These are phyloP conservation scores for Flaveria brownii DNA, from an alignment of 129 eudicot species.

Conservation along the genomic window DNA sequence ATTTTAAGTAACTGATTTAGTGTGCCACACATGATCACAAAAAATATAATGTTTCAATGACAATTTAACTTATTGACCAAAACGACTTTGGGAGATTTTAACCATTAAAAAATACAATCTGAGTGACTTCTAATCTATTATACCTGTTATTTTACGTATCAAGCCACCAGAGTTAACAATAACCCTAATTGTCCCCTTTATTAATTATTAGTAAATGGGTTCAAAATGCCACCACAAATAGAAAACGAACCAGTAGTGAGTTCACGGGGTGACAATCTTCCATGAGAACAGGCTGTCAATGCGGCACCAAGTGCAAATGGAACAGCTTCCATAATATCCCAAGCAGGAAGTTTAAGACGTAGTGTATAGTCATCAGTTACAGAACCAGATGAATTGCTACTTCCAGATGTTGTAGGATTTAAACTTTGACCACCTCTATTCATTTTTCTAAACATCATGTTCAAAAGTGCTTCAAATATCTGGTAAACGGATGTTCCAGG, in stretches of 20 bases:
- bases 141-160: background rate
- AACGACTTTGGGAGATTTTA: background rate
- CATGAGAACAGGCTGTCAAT: slow-evolving; percentile 85
- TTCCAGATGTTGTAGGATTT: slow-evolving; percentile 62
- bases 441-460: slow-evolving; percentile 67
- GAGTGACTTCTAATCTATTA: background rate
- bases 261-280: slow-evolving; percentile 89
- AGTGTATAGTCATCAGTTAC: slow-evolving; percentile 58
- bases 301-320: slow-evolving; percentile 98
- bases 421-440: slow-evolving; percentile 53
- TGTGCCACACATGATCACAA: background rate
- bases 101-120: background rate
- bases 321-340: slow-evolving; percentile 98
- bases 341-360: slow-evolving; percentile 77
- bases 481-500: slow-evolving; percentile 92
- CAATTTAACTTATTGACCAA: background rate
- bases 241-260: slow-evolving; percentile 73
- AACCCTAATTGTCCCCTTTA: background rate
- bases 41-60: background rate
- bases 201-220: background rate
- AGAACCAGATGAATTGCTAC: slow-evolving; percentile 70
- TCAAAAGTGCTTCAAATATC: slow-evolving; percentile 76
- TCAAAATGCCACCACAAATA: background rate
- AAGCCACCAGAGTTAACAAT: background rate
- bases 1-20: background rate